A percentile compares a stretch with the other conserved stretches of the same genome.
These are phyloP conservation scores for Suhomyces bolitotheri DNA, from an alignment of 1,139 yeast species.

Conservation along the genomic window DNA sequence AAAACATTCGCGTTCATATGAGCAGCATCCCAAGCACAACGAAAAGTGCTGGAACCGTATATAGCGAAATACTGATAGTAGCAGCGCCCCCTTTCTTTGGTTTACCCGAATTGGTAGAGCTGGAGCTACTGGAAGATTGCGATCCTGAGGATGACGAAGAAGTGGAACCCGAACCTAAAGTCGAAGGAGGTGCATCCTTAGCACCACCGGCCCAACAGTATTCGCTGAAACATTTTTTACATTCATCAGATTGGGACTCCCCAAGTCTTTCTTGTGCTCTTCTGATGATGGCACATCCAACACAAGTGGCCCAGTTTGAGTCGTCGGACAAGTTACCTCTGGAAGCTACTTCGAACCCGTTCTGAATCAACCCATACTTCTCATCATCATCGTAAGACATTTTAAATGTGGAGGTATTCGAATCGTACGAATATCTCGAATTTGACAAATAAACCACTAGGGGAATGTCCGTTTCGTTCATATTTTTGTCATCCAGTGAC, in stretches of 20 bases:
- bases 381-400: slow-evolving; percentile 41
- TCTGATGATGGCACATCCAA: slow-evolving; percentile 49
- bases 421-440: slow-evolving; percentile 27
- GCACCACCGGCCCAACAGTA: slow-evolving; percentile 44
- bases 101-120: slow-evolving; percentile 6
- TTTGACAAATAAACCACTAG: slow-evolving; percentile 44
- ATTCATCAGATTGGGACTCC: slow-evolving; percentile 40
- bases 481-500: slow-evolving; percentile 28
- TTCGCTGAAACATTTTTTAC: slow-evolving; percentile 37
- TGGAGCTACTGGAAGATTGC: slow-evolving; percentile 3
- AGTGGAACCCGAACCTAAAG: slow-evolving; percentile 6
- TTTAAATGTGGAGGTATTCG: slow-evolving; percentile 43
- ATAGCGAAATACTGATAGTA: slow-evolving; percentile 1
- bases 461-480: slow-evolving; percentile 40
- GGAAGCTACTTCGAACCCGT: slow-evolving; percentile 43
- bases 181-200: slow-evolving; percentile 17
- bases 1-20: too few species aligned
- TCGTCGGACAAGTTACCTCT: slow-evolving; percentile 39
- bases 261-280: slow-evolving; percentile 44
- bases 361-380: slow-evolving; percentile 31
- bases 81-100: slow-evolving; percentile 12
- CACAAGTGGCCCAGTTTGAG: slow-evolving; percentile 42
- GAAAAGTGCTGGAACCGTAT: slow-evolving; percentile 1
- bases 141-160: slow-evolving; percentile 1
- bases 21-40: slow-evolving; percentile 3